Percentiles rank a stretch among this genome's conserved stretches.
These are phyloP conservation scores for Cladophialophora bantiana DNA, from an alignment of 2,329 filamentous ascomycete species.

Conservation along the genomic window DNA sequence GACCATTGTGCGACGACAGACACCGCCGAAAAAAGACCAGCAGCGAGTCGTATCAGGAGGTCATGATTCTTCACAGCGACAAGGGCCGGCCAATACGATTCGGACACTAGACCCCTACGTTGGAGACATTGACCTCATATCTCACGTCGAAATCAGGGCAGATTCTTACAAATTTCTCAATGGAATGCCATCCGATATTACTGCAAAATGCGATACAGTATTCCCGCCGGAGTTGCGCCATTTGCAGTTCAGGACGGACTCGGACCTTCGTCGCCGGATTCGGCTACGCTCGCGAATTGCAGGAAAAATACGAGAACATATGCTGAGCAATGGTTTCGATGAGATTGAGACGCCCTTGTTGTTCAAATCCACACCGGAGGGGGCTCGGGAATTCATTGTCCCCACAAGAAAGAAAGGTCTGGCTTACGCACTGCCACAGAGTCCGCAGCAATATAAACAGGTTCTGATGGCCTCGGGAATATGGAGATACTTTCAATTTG, in stretches of 20 bases:
- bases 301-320: conserved; percentile 60
- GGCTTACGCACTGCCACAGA: conserved; percentile 92
- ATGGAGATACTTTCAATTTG: conserved; percentile 86
- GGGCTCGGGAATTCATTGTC: conserved; percentile 91
- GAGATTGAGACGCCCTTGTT: conserved; percentile 92
- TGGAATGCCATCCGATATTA: conserved; percentile 74
- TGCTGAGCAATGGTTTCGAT: conserved; percentile 67
- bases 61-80: conserved; percentile 41
- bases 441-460: conserved; percentile 98
- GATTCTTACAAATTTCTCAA: conserved; percentile 72
- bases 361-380: conserved; percentile 97
- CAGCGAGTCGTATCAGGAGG: not conserved
- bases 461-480: conserved; percentile 93
- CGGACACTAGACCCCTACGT: conserved; percentile 34
- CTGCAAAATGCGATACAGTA: conserved; percentile 74
- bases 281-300: conserved; percentile 70
- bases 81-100: conserved; percentile 25
- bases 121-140: conserved; percentile 37
- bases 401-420: conserved; percentile 77
- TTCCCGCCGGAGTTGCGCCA: conserved; percentile 80
- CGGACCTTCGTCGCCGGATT: conserved; percentile 71
- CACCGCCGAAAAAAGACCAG: conserved; percentile 11
- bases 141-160: conserved; percentile 66
- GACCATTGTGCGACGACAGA: conserved; percentile 23
- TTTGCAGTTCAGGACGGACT: conserved; percentile 81